Base-by-base conservation (phyloP, 352 stramenopile genomes). In the Pythium rhizo-oryzae region DNA sequence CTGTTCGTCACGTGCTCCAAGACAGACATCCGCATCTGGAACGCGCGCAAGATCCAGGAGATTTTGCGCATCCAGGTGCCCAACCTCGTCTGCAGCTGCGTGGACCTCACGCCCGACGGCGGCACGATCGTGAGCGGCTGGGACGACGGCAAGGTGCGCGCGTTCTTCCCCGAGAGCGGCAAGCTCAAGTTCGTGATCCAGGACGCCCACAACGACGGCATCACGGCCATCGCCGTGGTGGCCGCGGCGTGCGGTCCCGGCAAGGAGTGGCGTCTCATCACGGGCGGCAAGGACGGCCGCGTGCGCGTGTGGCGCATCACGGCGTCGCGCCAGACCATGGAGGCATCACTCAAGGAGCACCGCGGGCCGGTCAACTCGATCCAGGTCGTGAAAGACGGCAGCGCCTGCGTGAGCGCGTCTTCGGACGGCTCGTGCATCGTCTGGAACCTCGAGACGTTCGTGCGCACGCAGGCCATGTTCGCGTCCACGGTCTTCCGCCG, bases 171-270 rank as follows among this genome's bases (percentile, higher is more conserved):
- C 8, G 95, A 99, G 71, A 97, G 79, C 63, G 97, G 97, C 56
- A 98, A 98, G 70, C 82, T 99, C 35, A 97, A 98, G 72, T 99
- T 99, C 71, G 96, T 99, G 53, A 99, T 99, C 72, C 91, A 96
- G 69, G 93, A 98, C 69, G 97, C 96, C 8, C 96, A 99, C 77
- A 94, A 91, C 67, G 94, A 99, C 65, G 90, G 84, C n/a, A 93
- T 98, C 35, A 98, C 93, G 1, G 94, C 96, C 7, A 88, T 99
- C 28, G 87, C 88, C 8, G 85, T 98, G 60, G 95, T 88, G 43
- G 80, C 41, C 83, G 97, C 39, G 76, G 83, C n/a, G 69, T 82
- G 37, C 64, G 62, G 28, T 59, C 13, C n/a, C 70, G 18, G 53
- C 4, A 71, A 69, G 25, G 84, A 92, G 23, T 98, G 94, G 94